Evolutionary conservation across 2,329 filamentous ascomycete genomes (phyloP).

Genomic region (Stenocarpella maydis): DNA sequence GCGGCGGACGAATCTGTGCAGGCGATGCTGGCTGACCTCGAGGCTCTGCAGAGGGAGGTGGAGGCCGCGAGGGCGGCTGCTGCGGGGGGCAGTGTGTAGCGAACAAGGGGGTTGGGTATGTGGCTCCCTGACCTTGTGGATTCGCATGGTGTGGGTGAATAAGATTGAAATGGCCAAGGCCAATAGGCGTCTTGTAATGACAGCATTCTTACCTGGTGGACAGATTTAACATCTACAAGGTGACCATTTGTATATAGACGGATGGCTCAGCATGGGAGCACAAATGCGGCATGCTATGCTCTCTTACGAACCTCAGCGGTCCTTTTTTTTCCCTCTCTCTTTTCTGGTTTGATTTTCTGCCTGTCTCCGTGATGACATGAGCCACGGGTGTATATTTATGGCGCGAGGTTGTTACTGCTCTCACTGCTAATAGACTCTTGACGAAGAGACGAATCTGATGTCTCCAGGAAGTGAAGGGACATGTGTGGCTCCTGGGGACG

Average conservation of each 20-base stretch:
- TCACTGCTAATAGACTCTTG: constrained; percentile 16
- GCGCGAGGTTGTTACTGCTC: constrained; percentile 8
- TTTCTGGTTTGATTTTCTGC: no score
- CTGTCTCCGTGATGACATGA: not conserved
- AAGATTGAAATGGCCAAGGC: not conserved
- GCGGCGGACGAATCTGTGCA: constrained; percentile 45
- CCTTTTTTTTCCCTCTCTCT: not conserved
- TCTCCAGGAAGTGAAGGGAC: not conserved
- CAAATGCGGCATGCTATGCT: constrained; percentile 17
- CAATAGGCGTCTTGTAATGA: not conserved
- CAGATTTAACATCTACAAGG: not conserved
- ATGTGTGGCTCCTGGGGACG: not conserved
- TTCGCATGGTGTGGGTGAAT: not conserved
- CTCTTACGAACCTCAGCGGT: constrained; percentile 2
- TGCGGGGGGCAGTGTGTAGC: constrained; percentile 30
- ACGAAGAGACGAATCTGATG: not conserved
- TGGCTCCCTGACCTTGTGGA: not conserved
- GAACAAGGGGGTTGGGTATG: no score
- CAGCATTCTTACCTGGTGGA: not conserved
- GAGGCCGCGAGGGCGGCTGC: constrained; percentile 66
- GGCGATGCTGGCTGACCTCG: constrained; percentile 77
- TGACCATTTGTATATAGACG: constrained; percentile 27
- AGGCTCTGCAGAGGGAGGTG: constrained; percentile 77
- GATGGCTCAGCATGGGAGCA: constrained; percentile 9
- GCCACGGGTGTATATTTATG: constrained; percentile 6